Evolutionary conservation across 78 protist genomes (phyloP).

Genomic region (Carpediemonas membranifera): DNA sequence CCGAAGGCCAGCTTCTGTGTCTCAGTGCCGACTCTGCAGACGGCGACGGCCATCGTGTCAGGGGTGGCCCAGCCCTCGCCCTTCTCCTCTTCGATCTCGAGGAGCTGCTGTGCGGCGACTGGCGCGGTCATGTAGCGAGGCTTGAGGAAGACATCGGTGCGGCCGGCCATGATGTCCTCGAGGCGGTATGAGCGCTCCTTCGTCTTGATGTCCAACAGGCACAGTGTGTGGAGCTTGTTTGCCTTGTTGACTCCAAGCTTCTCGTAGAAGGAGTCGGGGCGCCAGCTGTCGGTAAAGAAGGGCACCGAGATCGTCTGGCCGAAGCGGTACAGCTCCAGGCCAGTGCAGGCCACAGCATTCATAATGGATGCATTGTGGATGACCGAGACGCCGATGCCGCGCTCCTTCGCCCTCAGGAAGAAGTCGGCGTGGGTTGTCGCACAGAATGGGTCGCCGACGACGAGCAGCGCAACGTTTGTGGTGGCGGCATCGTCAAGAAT

Average conservation of each 20-base stretch:
- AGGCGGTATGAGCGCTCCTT: no score
- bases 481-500: conserved; percentile 58
- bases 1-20: not conserved
- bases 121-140: not conserved
- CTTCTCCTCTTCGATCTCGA: conserved; percentile 53
- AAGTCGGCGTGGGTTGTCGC: conserved; percentile 96
- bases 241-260: conserved; percentile 53
- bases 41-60: not conserved
- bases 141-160: no score
- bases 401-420: conserved; percentile 58
- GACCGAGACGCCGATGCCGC: conserved; percentile 27
- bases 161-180: no score
- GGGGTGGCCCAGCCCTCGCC: not conserved
- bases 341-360: conserved; percentile 93
- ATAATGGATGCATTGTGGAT: conserved; percentile 97
- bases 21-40: not conserved
- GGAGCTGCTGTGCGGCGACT: conserved; percentile 55
- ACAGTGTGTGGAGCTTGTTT: conserved; percentile 78
- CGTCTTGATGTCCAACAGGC: conserved; percentile 91
- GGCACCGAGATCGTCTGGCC: conserved; percentile 87
- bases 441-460: conserved; percentile 60
- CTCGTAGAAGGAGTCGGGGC: conserved; percentile 83
- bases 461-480: conserved; percentile 73
- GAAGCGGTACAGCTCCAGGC: conserved; percentile 83
- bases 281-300: conserved; percentile 68